Base-by-base conservation (phyloP, 2,329 filamentous ascomycete genomes). In the Metarhizium brunneum region DNA sequence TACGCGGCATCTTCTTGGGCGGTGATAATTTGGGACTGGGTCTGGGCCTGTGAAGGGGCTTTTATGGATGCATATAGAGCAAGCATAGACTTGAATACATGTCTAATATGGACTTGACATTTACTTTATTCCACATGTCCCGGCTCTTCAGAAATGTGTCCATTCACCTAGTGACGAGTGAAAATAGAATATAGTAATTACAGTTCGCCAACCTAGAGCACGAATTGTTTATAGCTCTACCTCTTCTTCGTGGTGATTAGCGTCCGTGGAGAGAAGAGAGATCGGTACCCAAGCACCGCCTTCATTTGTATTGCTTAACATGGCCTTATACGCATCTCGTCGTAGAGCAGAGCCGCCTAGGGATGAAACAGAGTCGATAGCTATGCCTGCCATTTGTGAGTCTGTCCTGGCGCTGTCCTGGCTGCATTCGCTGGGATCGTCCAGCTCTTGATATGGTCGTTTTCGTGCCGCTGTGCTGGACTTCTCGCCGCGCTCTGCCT, bases 21-120 rank as follows among this genome's bases (percentile, higher is more conserved):
- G 69, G 66, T 0, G 81, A 85, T 48, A 64, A 63, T 14, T 52
- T 71, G 51, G 66, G 66, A 7, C 62, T 69, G 53, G 62, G 64
- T 20, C 49, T 69, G 52, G 45, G 45, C 4, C 13, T 48, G 45
- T 48, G 25, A 48, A 48, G 18, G 6, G 42, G 18, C n/a, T 10
- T 45, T 45, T 10, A 6, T 6, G 10, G 20, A 18, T 45, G 16
- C 16, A 20, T 20, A 45, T 45, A 25, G 25, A 25, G 25, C 42
- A 45, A 40, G 38, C 38, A 40, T 5, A 40, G 14, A 14, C 38
- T 10, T 36, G 42, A 35, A 36, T 53, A 32, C 40, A 32, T 47
- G 25, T 25, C 4, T 25, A 25, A 14, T 49, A 45, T 47, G 38
- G 42, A 47, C 47, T 36, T 36, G 35, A 36, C 35, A 36, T 13